Base-by-base conservation (phyloP, 1,139 yeast genomes). In the Arxiozyma slooffiae region DNA sequence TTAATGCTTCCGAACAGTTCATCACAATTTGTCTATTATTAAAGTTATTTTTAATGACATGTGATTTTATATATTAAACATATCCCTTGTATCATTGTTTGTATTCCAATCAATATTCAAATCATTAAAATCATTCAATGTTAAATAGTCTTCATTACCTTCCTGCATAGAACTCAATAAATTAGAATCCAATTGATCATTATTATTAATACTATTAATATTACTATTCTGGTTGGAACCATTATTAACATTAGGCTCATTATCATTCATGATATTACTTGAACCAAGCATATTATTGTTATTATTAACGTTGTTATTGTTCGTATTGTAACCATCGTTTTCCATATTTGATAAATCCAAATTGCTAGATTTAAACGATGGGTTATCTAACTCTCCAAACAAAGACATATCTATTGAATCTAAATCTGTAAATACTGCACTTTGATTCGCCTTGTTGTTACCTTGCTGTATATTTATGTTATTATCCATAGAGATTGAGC, bases 81-180 rank as follows among this genome's bases (percentile, higher is more conserved):
- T 46, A 34, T 63, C 67, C n/a, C 58, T 60, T 16, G 58, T 55
- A 39, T 62, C 67, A 9, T 62, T 66, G 11, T 57, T 55, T 1
- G 59, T 61, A 57, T 66, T 49, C 73, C 71, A 62, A 44, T 66
- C 70, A 41, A 67, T 58, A 48, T 66, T 66, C 26, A 64, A 52
- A 49, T 66, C 68, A 51, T 66, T 66, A 51, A 66, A 63, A 48
- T 65, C 68, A 46, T 64, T 66, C 45, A 66, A 53, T 8, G 69
- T 66, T 52, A 66, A 51, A 46, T 66, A 66, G 44, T 64, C 64
- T 18, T 64, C 68, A 38, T 53, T 60, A 47, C 50, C 56, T 41
- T 60, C 62, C 36, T 53, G 60, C 34, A 51, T 36, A 11, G 55
- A 51, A 37, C 53, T 53, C 38, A 48, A 42, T 46, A 39, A 36